Base-by-base conservation (phyloP, 2,329 filamentous ascomycete species). In the Phyllosticta citribraziliensis region DNA sequence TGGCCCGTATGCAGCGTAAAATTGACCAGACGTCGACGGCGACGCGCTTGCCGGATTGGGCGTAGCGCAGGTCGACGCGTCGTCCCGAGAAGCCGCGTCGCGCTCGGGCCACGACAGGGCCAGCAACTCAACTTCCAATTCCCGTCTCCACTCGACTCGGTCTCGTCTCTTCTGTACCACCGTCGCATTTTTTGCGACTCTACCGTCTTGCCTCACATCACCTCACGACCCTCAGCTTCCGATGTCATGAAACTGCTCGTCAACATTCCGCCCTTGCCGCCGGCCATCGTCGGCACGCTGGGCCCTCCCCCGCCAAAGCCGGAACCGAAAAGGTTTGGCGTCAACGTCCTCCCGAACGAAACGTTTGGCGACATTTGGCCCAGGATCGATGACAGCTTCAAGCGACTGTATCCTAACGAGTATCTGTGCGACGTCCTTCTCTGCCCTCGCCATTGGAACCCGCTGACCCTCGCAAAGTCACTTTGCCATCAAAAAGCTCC, bases 401-500 rank as follows among this genome's bases (percentile, higher is more conserved):
- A 8, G 8, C 20, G n/a, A 20, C 10, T 30, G 20, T 55, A 27
- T 30, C 22, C 53, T 14, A 8, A 25, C 1, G 53, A 55, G 25
- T 19, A 14, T 6, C 11, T 9, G 19, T 25, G n/a, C 2, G 22
- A 8, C 20, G 3, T 55, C 8, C 22, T 8, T 20, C 14, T n/a
- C 10, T 24, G 17, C 9, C 10, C 3, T 24, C 12, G 53, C 53
- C 20, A 9, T 55, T n/a, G 25, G 17, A 20, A 22, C 10, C 12
- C 22, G 53, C 53, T 27, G 17, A 30, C 22, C 14, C 19, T 55
- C 53, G 51, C 51, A 6, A 30, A 52, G 51, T 5, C 8, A 63
- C 35, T 74, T 72, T 63, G 66, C 65, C 50, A 71, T 74, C 67
- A 71, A 71, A 62, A 72, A 72, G 61, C 65, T 75, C 9, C 71